These are phyloP conservation scores for Cyberlindnera petersonii DNA, from an alignment of 805 yeast species.

Conservation along the genomic window DNA sequence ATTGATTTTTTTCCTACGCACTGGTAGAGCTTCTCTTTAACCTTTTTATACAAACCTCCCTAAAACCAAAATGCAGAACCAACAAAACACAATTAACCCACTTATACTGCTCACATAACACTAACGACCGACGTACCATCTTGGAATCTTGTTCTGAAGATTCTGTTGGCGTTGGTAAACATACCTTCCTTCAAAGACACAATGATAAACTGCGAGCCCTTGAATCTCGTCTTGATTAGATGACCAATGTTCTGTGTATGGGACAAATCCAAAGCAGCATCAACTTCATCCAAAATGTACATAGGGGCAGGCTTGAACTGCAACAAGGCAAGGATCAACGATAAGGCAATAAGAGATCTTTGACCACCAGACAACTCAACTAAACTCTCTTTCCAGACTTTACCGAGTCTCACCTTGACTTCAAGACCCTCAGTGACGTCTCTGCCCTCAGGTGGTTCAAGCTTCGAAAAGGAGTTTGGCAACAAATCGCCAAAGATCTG, in stretches of 20 bases:
- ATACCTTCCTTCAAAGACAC: slow-evolving; percentile 97
- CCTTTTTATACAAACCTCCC: background rate
- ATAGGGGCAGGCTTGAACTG: slow-evolving; percentile 98
- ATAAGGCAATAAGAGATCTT: slow-evolving; percentile 86
- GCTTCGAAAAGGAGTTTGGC: slow-evolving; percentile 86
- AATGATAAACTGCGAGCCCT: slow-evolving; percentile 93
- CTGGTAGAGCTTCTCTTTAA: too few species aligned
- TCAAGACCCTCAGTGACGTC: slow-evolving; percentile 89
- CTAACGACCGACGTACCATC: slow-evolving; percentile 95
- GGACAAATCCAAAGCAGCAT: slow-evolving; percentile 94
- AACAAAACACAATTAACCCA: too few species aligned
- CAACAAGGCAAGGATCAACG: slow-evolving; percentile 84
- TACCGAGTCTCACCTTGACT: slow-evolving; percentile 84
- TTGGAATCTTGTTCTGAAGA: slow-evolving; percentile 89
- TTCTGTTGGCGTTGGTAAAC: slow-evolving; percentile 95
- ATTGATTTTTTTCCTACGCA: too few species aligned
- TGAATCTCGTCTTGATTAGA: slow-evolving; percentile 88
- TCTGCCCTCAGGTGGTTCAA: slow-evolving; percentile 74
- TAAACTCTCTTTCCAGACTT: slow-evolving; percentile 92
- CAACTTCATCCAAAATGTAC: slow-evolving; percentile 97
- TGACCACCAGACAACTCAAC: slow-evolving; percentile 98
- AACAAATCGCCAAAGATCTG: slow-evolving; percentile 80
- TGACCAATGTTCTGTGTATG: slow-evolving; percentile 98
- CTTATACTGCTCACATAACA: slow-evolving; percentile 59
- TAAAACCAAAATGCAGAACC: too few species aligned